A percentile compares a stretch with the other conserved stretches of the same genome.
phyloP scores from a whole-genome alignment of 805 yeast species.

The Starmerella stellata region DNA sequence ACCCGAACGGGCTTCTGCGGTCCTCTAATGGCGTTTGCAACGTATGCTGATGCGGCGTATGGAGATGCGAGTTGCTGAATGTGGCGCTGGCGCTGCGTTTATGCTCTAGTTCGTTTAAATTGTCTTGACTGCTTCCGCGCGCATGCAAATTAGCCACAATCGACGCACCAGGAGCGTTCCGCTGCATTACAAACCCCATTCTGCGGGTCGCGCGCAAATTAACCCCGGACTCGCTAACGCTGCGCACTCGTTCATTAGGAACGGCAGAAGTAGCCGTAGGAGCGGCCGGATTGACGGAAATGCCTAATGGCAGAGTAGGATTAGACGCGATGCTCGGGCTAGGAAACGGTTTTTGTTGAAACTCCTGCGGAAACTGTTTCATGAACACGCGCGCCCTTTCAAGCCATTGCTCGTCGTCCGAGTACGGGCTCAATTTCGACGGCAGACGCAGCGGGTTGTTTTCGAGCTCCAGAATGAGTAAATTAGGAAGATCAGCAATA shows the following conservation, averaged over 20 bases:
- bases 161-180: slow-evolving; percentile 13
- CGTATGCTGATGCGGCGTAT: slow-evolving; percentile 1
- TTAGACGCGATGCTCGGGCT: neutral
- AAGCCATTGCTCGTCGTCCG: slow-evolving; percentile 29
- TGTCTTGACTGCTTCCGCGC: slow-evolving; percentile 28
- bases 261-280: neutral
- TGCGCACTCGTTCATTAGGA: slow-evolving; percentile 18
- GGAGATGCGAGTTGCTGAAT: neutral
- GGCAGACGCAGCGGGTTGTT: slow-evolving; percentile 39
- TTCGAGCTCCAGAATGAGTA: slow-evolving; percentile 42
- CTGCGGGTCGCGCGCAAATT: slow-evolving; percentile 50
- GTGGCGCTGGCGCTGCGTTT: neutral
- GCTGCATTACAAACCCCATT: slow-evolving; percentile 44
- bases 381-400: slow-evolving; percentile 27
- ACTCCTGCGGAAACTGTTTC: slow-evolving; percentile 11
- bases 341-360: neutral
- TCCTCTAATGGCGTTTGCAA: slow-evolving; percentile 4
- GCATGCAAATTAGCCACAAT: slow-evolving; percentile 15
- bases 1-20: slow-evolving; percentile 3
- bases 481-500: slow-evolving; percentile 33
- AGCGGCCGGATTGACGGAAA: neutral
- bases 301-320: too few relatives aligned
- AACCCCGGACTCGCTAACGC: slow-evolving; percentile 27
- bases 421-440: neutral
- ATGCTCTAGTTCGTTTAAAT: slow-evolving; percentile 1